These are phyloP conservation scores for Ormosia semicastrata DNA, from an alignment of 306 rosid species.

Conservation along the genomic window DNA sequence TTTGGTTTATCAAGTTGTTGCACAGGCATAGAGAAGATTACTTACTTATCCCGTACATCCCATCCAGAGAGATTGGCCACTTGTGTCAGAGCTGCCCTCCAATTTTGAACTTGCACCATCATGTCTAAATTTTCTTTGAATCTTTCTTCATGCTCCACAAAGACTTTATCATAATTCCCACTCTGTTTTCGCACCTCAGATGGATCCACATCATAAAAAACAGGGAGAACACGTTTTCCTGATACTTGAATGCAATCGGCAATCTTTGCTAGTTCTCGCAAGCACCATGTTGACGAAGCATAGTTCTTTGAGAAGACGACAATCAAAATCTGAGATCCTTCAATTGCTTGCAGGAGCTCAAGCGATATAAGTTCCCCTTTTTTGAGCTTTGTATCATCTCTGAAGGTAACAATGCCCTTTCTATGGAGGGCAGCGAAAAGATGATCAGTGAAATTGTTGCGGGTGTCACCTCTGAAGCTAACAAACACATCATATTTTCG, in stretches of 20 bases:
- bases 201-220: too few species aligned
- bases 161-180: background rate
- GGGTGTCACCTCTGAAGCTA: slow-evolving; percentile 10
- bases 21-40: background rate
- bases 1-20: background rate
- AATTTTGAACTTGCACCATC: background rate
- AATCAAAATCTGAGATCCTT: too few species aligned
- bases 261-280: background rate
- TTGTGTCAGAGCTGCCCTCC: background rate
- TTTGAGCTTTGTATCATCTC: background rate
- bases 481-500: slow-evolving; percentile 25
- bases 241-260: background rate
- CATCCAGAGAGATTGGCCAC: background rate
- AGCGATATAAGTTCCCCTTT: too few species aligned
- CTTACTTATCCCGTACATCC: slow-evolving; percentile 13
- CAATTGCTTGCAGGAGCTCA: too few species aligned
- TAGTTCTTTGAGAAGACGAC: too few species aligned
- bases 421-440: background rate
- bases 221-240: too few species aligned
- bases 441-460: background rate
- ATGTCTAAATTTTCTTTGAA: background rate
- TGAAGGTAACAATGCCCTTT: background rate
- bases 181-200: too few species aligned
- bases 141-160: background rate
- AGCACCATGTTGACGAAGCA: background rate